Evolutionary conservation across 257 asterid species (phyloP), one percentile per base, ranked within the genome.

Genomic region (Thymus quinquecostatus): DNA sequence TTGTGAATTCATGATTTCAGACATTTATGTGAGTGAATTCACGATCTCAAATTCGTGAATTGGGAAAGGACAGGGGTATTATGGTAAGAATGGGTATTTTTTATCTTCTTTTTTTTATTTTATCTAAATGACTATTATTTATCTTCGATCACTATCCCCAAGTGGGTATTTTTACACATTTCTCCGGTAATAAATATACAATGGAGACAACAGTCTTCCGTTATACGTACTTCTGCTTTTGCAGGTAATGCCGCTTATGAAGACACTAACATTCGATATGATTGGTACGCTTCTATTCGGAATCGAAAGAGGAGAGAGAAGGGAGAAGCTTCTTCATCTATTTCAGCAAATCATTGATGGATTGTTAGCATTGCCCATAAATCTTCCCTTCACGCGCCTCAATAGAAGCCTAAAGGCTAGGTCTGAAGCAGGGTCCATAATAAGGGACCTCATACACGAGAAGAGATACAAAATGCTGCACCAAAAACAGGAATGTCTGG

Each of bases 181-280:
- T n/a, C n/a, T n/a, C n/a, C n/a, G 21, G 21, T 21, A 21, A 21
- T 21, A 21, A 58, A 0, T 2, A 60, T 70, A 8, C 32, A 44
- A 53, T 61, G 60, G 32, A 21, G 21, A 21, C 21, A 21, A 21
- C 21, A 21, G 21, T 21, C 21, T 21, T 21, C 21, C 62, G 48
- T 0, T 60, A 60, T 68, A 71, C 21, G 69, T 4, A 38, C 3
- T 36, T 54, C 41, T 33, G 10, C 30, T 14, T 10, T 34, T 71
- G 51, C 28, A 71, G 76, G 70, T 71, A 12, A 51, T 62, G 66
- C 71, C 71, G 41, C 66, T 64, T 0, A 72, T 72, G 77, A 72
- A 43, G 71, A 64, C 48, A 0, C 8, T 72, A 14, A 72, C 77
- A 8, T 72, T 72, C 48, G n/a, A 72, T 10, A 53, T 72, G 55